Conservation (phyloP, 2,329 filamentous ascomycete genomes). For the Pseudogymnoascus sp. region DNA sequence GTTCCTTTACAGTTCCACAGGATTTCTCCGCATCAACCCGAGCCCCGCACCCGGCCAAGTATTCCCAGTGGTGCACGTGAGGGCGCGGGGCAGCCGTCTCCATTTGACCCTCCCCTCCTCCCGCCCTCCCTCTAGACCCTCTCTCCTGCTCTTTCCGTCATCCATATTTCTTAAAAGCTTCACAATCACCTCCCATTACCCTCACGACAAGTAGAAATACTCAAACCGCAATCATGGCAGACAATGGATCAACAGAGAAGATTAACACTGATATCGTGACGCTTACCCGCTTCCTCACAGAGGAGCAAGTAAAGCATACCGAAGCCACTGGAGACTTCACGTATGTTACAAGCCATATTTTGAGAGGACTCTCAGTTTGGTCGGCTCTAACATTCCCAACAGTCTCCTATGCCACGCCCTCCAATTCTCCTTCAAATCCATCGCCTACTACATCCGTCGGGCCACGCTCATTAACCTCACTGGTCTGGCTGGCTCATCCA, state of each 20-base stretch:
- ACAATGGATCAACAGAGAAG: slow-evolving; percentile 48
- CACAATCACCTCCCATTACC: not conserved
- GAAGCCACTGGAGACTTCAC: slow-evolving; percentile 98
- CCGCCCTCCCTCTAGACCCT: not conserved
- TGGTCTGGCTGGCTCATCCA: slow-evolving; percentile 87
- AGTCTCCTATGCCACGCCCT: slow-evolving; percentile 94
- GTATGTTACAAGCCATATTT: slow-evolving; percentile 42
- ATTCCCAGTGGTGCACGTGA: not conserved
- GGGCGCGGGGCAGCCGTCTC: slow-evolving; percentile 1
- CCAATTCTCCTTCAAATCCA: slow-evolving; percentile 99
- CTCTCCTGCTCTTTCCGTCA: not conserved
- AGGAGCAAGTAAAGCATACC: slow-evolving; percentile 87
- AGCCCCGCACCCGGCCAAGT: slow-evolving; percentile 5
- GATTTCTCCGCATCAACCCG: slow-evolving; percentile 4
- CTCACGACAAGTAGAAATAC: slow-evolving; percentile 1
- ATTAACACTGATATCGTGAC: slow-evolving; percentile 96
- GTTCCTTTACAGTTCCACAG: not conserved
- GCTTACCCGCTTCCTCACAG: slow-evolving; percentile 87
- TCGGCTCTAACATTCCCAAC: slow-evolving; percentile 13
- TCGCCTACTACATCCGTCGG: slow-evolving; percentile 97
- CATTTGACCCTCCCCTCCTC: not conserved
- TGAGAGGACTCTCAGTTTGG: not conserved
- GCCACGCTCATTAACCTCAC: slow-evolving; percentile 92
- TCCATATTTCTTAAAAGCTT: not conserved
- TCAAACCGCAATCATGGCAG: slow-evolving; percentile 6